These are phyloP conservation scores for Salix dunnii DNA, from an alignment of 345 rosid species.

Conservation along the genomic window DNA sequence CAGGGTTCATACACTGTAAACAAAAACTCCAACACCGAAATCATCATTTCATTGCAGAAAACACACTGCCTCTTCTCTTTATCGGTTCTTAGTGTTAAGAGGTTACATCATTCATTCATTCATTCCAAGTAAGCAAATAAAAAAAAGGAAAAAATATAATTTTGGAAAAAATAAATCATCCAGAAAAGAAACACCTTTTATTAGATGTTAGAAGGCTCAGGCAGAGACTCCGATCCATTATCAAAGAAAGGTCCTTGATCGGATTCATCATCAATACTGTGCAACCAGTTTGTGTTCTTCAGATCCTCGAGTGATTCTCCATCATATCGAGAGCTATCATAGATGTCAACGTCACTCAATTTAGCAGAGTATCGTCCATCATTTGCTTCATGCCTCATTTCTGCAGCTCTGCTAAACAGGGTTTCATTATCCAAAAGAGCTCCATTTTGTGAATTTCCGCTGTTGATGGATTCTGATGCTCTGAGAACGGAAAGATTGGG, in stretches of 20 bases:
- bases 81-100: conserved; percentile 14
- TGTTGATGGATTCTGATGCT: conserved; percentile 42
- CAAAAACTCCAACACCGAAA: background rate
- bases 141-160: conserved; percentile 5
- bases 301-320: conserved; percentile 86
- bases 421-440: conserved; percentile 33
- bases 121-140: conserved; percentile 17
- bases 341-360: conserved; percentile 61
- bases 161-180: background rate
- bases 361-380: conserved; percentile 51
- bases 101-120: conserved; percentile 16
- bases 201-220: conserved; percentile 76
- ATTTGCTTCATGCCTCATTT: conserved; percentile 38
- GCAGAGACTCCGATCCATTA: conserved; percentile 74
- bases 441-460: conserved; percentile 34
- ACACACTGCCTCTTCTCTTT: conserved; percentile 25
- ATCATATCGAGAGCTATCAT: conserved; percentile 89
- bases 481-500: conserved; percentile 46
- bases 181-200: background rate
- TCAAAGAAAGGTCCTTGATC: conserved; percentile 72
- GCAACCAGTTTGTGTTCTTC: conserved; percentile 90
- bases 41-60: conserved; percentile 13
- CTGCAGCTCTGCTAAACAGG: conserved; percentile 25
- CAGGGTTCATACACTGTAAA: background rate
- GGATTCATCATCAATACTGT: conserved; percentile 76